These are phyloP conservation scores for Thalassiosira profunda DNA, from an alignment of 108 stramenopile species.

Conservation along the genomic window DNA sequence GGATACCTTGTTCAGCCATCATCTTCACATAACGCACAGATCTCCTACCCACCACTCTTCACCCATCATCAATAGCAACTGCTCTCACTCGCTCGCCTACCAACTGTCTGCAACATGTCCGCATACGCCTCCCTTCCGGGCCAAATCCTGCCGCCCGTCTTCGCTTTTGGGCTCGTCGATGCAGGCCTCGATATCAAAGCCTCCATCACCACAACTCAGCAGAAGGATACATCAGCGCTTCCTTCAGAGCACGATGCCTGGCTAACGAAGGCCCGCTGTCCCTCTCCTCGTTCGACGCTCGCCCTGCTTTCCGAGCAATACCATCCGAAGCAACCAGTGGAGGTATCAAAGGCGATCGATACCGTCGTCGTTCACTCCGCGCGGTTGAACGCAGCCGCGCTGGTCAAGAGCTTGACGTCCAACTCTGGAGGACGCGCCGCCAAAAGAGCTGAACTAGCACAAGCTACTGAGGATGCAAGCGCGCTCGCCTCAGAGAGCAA, in stretches of 20 bases:
- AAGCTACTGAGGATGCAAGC: not conserved
- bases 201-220: slow-evolving; percentile 1
- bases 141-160: slow-evolving; percentile 49
- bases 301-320: not conserved
- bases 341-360: slow-evolving; percentile 17
- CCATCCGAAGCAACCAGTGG: not conserved
- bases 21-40: too few relatives aligned
- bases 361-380: slow-evolving; percentile 66
- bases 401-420: slow-evolving; percentile 63
- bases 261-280: not conserved
- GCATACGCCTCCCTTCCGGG: slow-evolving; percentile 52
- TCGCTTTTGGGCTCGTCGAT: slow-evolving; percentile 35
- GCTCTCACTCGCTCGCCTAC: too few relatives aligned
- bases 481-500: slow-evolving; percentile 1
- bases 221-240: not conserved
- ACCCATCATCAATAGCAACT: too few relatives aligned
- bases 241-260: not conserved
- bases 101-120: slow-evolving; percentile 40
- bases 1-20: too few relatives aligned
- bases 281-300: not conserved
- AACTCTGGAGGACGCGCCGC: slow-evolving; percentile 46
- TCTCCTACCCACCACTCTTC: too few relatives aligned
- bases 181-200: not conserved
- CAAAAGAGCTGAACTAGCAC: slow-evolving; percentile 12
- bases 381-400: slow-evolving; percentile 62